phyloP scores from a whole-genome alignment of 2,329 filamentous ascomycete species.

The Colletotrichum tropicale region DNA sequence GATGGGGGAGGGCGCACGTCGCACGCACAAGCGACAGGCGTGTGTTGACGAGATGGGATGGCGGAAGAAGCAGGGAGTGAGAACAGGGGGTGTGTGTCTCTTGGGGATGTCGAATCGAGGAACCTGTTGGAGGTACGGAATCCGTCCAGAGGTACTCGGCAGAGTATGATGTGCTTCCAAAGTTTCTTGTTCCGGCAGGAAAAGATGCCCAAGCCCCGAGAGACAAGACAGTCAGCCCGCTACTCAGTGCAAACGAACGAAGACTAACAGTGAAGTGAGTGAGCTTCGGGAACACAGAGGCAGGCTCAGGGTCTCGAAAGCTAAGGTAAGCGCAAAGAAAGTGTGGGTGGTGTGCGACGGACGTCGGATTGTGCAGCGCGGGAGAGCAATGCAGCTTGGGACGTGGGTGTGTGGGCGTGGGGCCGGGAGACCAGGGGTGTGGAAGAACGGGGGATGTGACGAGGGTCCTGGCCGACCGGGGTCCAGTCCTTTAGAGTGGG shows the following conservation, averaged over 20 bases:
- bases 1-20: neutral
- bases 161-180: conserved; percentile 9
- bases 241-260: neutral
- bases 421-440: conserved; percentile 11
- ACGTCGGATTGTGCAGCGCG: conserved; percentile 1
- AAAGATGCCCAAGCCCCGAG: neutral
- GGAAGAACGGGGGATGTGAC: neutral
- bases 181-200: neutral
- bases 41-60: conserved; percentile 5
- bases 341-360: neutral
- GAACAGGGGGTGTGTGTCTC: neutral
- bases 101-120: neutral
- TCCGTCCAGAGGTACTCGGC: neutral
- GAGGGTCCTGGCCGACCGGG: conserved; percentile 1
- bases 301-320: neutral
- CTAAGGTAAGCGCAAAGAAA: neutral
- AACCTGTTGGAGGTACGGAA: neutral
- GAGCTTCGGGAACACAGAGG: neutral
- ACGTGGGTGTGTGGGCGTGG: conserved; percentile 12
- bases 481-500: neutral
- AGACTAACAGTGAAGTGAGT: neutral
- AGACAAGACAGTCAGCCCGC: neutral
- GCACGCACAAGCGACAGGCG: neutral
- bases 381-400: neutral
- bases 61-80: conserved; percentile 6